Conservation (phyloP, 805 yeast species). For the Metschnikowia shivogae region DNA sequence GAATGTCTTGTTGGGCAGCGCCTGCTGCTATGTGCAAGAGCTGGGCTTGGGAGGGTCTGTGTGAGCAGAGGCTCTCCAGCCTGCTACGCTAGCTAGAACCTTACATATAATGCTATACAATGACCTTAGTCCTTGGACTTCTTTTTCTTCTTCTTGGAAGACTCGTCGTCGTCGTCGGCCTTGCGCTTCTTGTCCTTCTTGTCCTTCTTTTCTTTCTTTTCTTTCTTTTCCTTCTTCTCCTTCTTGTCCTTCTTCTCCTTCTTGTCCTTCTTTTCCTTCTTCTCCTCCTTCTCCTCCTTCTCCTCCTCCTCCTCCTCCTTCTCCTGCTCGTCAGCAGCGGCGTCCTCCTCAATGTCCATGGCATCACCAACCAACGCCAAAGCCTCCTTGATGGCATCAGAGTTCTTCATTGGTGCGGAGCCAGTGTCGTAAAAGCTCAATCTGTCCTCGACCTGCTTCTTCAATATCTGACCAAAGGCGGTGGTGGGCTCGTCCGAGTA, state of each 20-base stretch:
- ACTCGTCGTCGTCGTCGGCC: slow-evolving; percentile 36
- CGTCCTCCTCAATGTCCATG: slow-evolving; percentile 20
- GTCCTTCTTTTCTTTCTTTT: slow-evolving; percentile 33
- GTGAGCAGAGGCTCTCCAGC: no score
- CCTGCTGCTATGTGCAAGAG: no score
- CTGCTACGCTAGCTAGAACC: neutral
- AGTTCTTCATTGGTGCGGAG: slow-evolving; percentile 91
- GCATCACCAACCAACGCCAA: slow-evolving; percentile 57
- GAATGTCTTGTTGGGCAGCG: no score
- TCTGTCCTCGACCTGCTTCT: slow-evolving; percentile 97
- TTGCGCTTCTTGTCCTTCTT: slow-evolving; percentile 36
- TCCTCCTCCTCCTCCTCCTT: slow-evolving; percentile 23
- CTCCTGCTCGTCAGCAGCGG: slow-evolving; percentile 15
- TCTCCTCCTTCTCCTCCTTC: slow-evolving; percentile 26
- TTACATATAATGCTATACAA: slow-evolving; percentile 18
- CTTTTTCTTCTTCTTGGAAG: slow-evolving; percentile 42
- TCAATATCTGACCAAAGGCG: slow-evolving; percentile 84
- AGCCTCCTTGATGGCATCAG: slow-evolving; percentile 92
- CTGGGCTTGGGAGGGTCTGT: no score
- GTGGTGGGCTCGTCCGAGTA: slow-evolving; percentile 92
- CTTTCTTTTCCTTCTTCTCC: slow-evolving; percentile 25
- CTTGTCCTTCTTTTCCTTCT: slow-evolving; percentile 31
- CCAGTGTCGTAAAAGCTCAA: slow-evolving; percentile 94
- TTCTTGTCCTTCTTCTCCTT: slow-evolving; percentile 33
- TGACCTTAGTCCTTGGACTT: slow-evolving; percentile 40